These are phyloP conservation scores for Macrolepiota fuliginosa DNA, from an alignment of 768 basidiomycete species.

Conservation along the genomic window DNA sequence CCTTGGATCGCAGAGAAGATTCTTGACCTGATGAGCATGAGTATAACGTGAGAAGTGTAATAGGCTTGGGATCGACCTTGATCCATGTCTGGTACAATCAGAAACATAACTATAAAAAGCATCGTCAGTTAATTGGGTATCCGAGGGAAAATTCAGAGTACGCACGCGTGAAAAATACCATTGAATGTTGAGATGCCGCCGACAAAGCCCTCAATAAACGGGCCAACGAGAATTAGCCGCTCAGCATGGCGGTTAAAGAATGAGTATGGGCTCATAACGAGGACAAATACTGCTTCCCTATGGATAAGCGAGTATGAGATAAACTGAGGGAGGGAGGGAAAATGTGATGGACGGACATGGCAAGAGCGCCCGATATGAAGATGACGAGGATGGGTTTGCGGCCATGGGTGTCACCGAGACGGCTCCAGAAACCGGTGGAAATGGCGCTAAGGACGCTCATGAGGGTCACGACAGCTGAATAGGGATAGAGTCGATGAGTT, in stretches of 20 bases:
- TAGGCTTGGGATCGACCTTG: conserved; percentile 28
- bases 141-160: conserved; percentile 38
- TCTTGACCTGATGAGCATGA: conserved; percentile 31
- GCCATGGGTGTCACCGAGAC: conserved; percentile 72
- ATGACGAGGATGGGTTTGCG: conserved; percentile 71
- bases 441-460: conserved; percentile 80
- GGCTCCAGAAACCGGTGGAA: conserved; percentile 87
- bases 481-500: neutral
- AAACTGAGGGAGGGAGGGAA: neutral
- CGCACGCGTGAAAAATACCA: conserved; percentile 67
- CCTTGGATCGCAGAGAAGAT: conserved; percentile 70
- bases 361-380: conserved; percentile 65
- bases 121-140: conserved; percentile 13
- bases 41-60: neutral
- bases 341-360: conserved; percentile 52
- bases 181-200: conserved; percentile 69
- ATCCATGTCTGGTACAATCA: conserved; percentile 51
- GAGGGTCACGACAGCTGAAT: conserved; percentile 60
- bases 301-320: conserved; percentile 9
- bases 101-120: conserved; percentile 47
- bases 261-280: conserved; percentile 65
- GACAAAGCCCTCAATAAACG: conserved; percentile 74
- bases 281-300: conserved; percentile 77
- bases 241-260: conserved; percentile 56
- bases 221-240: conserved; percentile 72